Base-by-base conservation (phyloP, 192 early-diverging fungal species). In the Backusella parvicylindrica region DNA sequence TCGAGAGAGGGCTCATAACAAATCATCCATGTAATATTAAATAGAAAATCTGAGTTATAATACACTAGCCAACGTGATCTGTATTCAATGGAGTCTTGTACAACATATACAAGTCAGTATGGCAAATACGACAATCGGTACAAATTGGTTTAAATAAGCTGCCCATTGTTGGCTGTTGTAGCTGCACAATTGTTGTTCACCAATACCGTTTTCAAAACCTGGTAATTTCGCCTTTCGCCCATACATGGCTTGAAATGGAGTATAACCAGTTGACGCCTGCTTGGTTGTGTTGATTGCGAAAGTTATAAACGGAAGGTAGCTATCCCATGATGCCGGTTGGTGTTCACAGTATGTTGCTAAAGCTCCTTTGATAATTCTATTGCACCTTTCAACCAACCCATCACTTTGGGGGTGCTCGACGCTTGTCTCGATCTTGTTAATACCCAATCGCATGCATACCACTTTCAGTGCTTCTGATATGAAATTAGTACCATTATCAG, bases 241-340 rank as follows among this genome's bases (percentile, higher is more conserved):
- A 23, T 33, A 68, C 66, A 68, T 68, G 18, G n/a, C 31, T 68
- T 68, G 13, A 38, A 68, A 68, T 21, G 66, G 66, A 15, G 32
- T 33, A 13, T 13, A 2, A 9, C 36, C 13, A 35, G 6, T 68
- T 1, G 66, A 38, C 31, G 66, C 31, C n/a, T 68, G 36, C 12
- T 33, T 33, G 1, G 66, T 11, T 33, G 31, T 68, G 33, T 40
- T 68, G 9, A 37, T 37, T 9, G 31, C 66, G 2, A 33, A 68
- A 2, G 33, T 21, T 13, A 68, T 23, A 18, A 63, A 63, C n/a
- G 60, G 21, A 0, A 63, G 28, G 30, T 63, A 68, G 26, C n/a
- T 38, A 66, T 64, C 11, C 72, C 72, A 64, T 9, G 28, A 23
- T 2, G n/a, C 60, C 13, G 72, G 60, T 0, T 64, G 18, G 0